Percentiles rank a stretch among this genome's conserved stretches.
Evolutionary conservation across 345 rosid species (phyloP).

Genomic region (Dimocarpus longan): DNA sequence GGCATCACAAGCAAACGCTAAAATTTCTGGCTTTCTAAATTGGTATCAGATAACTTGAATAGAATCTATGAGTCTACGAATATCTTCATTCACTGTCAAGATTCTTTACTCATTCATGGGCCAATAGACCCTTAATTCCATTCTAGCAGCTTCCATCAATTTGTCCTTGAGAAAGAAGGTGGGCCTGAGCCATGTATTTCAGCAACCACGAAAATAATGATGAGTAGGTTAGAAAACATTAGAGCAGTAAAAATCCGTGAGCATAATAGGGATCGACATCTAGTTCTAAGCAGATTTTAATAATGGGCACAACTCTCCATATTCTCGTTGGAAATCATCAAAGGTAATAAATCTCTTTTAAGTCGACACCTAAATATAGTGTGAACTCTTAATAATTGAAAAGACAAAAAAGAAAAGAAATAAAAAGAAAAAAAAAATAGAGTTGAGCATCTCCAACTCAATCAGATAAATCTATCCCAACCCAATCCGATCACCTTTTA

Average conservation of each 20-base stretch:
- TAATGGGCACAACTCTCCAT: not conserved
- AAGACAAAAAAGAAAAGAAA: no score
- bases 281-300: not conserved
- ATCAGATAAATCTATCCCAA: no score
- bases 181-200: conserved; percentile 95
- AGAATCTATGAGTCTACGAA: not conserved
- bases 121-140: no score
- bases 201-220: conserved; percentile 37
- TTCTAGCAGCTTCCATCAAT: conserved; percentile 75
- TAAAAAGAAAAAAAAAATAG: no score
- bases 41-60: not conserved
- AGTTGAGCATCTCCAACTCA: no score
- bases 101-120: not conserved
- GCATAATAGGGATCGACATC: not conserved
- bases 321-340: no score
- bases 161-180: conserved; percentile 83
- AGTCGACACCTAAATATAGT: no score
- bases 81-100: not conserved
- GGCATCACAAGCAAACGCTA: not conserved
- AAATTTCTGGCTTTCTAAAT: not conserved
- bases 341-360: no score
- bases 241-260: not conserved
- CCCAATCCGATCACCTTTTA: no score
- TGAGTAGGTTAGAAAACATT: not conserved
- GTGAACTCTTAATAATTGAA: no score